Evolutionary conservation across 495 filamentous ascomycete species (phyloP).

Genomic region (Jackrogersella minutella): DNA sequence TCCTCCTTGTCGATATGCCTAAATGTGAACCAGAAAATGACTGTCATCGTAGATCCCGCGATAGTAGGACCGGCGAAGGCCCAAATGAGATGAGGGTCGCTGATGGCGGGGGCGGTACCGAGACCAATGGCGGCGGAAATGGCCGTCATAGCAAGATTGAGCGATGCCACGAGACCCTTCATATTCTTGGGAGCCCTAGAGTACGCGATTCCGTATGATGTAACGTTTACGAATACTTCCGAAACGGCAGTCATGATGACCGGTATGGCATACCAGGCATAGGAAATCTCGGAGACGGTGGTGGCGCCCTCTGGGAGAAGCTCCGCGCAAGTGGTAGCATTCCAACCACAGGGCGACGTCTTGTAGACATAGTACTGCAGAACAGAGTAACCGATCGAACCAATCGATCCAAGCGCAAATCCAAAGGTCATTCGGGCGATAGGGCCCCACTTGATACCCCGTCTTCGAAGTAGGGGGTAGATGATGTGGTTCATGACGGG

Average conservation of each 20-base stretch:
- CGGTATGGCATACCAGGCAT: conserved; percentile 54
- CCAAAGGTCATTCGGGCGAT: conserved; percentile 78
- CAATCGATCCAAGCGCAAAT: conserved; percentile 69
- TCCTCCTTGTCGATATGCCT: conserved; percentile 55
- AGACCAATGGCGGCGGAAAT: conserved; percentile 65
- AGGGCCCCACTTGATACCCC: conserved; percentile 69
- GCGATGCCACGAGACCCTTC: conserved; percentile 49
- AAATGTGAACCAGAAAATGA: conserved; percentile 59
- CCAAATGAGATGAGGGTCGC: conserved; percentile 67
- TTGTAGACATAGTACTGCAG: conserved; percentile 78
- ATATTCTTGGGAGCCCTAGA: conserved; percentile 71
- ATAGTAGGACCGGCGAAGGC: conserved; percentile 61
- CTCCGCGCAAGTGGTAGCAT: conserved; percentile 52
- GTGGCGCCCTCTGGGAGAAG: conserved; percentile 47
- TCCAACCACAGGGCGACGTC: conserved; percentile 56
- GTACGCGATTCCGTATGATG: conserved; percentile 75
- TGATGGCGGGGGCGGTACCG: conserved; percentile 62
- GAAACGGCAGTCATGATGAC: conserved; percentile 63
- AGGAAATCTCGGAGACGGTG: conserved; percentile 54
- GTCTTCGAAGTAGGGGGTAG: conserved; percentile 70
- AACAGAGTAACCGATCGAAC: conserved; percentile 68
- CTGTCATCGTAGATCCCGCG: conserved; percentile 50
- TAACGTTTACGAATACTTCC: conserved; percentile 74
- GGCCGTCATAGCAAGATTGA: conserved; percentile 37
- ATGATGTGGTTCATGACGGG: conserved; percentile 72